A percentile compares a stretch with the other conserved stretches of the same genome.
These are phyloP conservation scores for Camelina neglecta DNA, from an alignment of 345 rosid species.

Conservation along the genomic window DNA sequence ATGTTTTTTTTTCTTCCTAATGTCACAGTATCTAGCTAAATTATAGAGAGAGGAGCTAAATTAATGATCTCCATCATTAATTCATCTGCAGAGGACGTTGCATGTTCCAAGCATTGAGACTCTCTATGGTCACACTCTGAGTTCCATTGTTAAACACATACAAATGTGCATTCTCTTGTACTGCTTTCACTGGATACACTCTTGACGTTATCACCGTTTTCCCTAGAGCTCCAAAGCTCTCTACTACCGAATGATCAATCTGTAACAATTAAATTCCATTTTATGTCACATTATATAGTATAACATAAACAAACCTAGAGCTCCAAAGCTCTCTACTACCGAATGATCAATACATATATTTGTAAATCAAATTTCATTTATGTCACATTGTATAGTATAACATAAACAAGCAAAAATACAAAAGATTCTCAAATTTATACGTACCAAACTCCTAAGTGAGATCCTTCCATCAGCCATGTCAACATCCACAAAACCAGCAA, in stretches of 20 bases:
- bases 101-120: constrained; percentile 82
- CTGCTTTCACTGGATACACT: constrained; percentile 74
- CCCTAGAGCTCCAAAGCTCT: constrained; percentile 77
- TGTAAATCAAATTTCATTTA: constrained; percentile 28
- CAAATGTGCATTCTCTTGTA: constrained; percentile 56
- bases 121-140: constrained; percentile 55
- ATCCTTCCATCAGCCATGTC: constrained; percentile 61
- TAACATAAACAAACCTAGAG: constrained; percentile 42
- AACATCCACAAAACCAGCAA: constrained; percentile 78
- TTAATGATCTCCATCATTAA: constrained; percentile 24
- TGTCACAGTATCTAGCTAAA: not conserved
- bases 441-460: constrained; percentile 78
- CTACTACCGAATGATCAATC: constrained; percentile 80
- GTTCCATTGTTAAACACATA: constrained; percentile 79
- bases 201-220: constrained; percentile 72
- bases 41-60: not conserved
- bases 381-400: not conserved
- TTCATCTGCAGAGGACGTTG: constrained; percentile 52
- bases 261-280: constrained; percentile 25
- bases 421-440: not conserved
- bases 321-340: constrained; percentile 79
- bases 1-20: not conserved
- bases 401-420: not conserved
- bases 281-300: not conserved
- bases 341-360: constrained; percentile 62